Evolutionary conservation across 2,329 filamentous ascomycete species (phyloP), one percentile per base, ranked within the genome.

Genomic region (Colletotrichum trifolii): DNA sequence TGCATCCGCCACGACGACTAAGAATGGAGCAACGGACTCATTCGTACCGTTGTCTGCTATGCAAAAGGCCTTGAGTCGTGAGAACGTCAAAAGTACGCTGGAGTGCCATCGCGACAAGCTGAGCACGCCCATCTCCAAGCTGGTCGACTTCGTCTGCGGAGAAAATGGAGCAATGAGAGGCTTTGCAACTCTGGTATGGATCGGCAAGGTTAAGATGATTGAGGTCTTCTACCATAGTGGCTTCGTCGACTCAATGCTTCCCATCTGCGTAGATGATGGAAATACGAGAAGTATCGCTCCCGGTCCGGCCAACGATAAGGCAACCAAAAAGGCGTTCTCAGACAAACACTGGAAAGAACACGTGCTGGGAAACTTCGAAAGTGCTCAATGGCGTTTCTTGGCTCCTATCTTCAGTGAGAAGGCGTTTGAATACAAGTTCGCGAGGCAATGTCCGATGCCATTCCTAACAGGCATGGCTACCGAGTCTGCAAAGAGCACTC

Each of bases 121-220:
- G 0, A 25, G 10, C 1, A 11, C 8, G 1, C 17, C 15, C 0
- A n/a, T 52, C 1, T 43, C 56, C 15, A 33, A 59, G 0, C 33
- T 59, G 1, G 36, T 15, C 1, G 15, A 46, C 6, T 59, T 52
- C 4, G 36, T 59, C n/a, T 52, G 47, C 15, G 39, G 38, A 34
- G 11, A 45, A 1, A 17, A 8, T 2, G 56, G 34, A 1, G 47
- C 56, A 2, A 59, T 8, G 5, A 45, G 56, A 12, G 33, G 25
- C 0, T 59, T 59, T 12, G 38, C 47, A 11, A 33, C 45, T n/a
- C 56, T 59, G 36, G 11, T 45, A 2, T 59, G 5, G 2, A n/a
- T 35, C 1, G 3, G 17, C 8, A 10, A 33, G 2, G 0, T 17
- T 1, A 4, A 4, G 5, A 9, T 35, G 4, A 52, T 59, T 36